Conservation (phyloP, 495 filamentous ascomycete species). For the Penicillium paradoxum region DNA sequence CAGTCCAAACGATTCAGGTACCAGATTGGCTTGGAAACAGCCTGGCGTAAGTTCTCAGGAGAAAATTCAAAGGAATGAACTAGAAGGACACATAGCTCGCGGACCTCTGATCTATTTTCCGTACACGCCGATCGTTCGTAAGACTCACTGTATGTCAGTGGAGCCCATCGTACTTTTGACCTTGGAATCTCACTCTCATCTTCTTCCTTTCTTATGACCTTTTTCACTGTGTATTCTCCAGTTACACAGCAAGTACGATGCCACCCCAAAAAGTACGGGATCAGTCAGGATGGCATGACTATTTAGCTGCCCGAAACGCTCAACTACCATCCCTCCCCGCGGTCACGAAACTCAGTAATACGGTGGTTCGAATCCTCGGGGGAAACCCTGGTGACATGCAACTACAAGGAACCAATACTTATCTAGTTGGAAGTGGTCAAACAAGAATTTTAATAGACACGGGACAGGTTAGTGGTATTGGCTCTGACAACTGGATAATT, state of each 20-base stretch:
- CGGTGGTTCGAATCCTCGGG: slow-evolving; percentile 50
- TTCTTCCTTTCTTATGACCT: not conserved
- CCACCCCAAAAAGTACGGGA: not conserved
- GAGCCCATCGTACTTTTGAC: too few relatives aligned
- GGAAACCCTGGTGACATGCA: slow-evolving; percentile 63
- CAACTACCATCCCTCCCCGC: slow-evolving; percentile 30
- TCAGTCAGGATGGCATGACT: slow-evolving; percentile 25
- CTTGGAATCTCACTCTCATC: not conserved
- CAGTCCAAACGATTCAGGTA: too few relatives aligned
- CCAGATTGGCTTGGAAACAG: too few relatives aligned
- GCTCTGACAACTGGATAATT: not conserved
- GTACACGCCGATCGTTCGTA: too few relatives aligned
- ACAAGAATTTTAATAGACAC: slow-evolving; percentile 67
- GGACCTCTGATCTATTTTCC: too few relatives aligned
- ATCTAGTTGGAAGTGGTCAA: slow-evolving; percentile 63
- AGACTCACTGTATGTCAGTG: too few relatives aligned
- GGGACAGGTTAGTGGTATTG: slow-evolving; percentile 33
- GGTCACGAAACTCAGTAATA: slow-evolving; percentile 36
- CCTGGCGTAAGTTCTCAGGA: too few relatives aligned
- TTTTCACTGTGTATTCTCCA: not conserved
- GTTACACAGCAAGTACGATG: not conserved
- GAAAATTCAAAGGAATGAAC: too few relatives aligned
- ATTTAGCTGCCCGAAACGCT: slow-evolving; percentile 30
- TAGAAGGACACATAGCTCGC: too few relatives aligned
- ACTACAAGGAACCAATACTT: slow-evolving; percentile 69